phyloP scores from a whole-genome alignment of 2,329 filamentous ascomycete species.

The Pseudocercospora fijiensis region DNA sequence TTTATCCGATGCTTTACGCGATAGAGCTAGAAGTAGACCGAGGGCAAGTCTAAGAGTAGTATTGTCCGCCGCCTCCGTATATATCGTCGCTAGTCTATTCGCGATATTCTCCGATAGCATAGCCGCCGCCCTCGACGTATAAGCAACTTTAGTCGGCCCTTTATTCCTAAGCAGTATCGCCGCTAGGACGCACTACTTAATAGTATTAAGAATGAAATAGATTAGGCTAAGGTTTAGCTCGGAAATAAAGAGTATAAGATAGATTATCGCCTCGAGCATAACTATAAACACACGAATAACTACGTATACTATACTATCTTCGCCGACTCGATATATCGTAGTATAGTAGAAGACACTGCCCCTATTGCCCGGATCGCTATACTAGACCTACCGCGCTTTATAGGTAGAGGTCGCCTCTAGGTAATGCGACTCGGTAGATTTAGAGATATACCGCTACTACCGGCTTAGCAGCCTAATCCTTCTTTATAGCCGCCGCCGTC shows the following conservation, averaged over 20 bases:
- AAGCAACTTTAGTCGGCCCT: too few relatives aligned
- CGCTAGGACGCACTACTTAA: too few relatives aligned
- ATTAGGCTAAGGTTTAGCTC: not conserved
- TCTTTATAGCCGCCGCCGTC: not conserved
- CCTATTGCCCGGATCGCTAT: not conserved
- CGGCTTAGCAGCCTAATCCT: not conserved
- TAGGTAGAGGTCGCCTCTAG: not conserved
- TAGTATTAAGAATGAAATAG: not conserved
- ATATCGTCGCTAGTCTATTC: too few relatives aligned
- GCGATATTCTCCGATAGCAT: too few relatives aligned
- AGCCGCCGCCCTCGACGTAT: too few relatives aligned
- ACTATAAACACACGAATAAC: not conserved
- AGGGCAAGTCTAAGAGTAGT: not conserved
- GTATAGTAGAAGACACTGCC: too few relatives aligned
- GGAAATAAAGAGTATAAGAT: too few relatives aligned
- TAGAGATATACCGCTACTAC: not conserved
- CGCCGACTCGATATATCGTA: too few relatives aligned
- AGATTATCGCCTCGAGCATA: too few relatives aligned
- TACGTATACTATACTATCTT: too few relatives aligned
- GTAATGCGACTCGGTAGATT: not conserved
- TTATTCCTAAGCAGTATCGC: too few relatives aligned
- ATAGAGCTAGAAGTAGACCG: not conserved
- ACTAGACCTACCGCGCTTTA: not conserved
- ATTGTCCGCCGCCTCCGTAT: too few relatives aligned
- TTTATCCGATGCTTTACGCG: not conserved